A percentile compares a stretch with the other conserved stretches of the same genome.
Evolutionary conservation across 331 rosid genomes (phyloP).

Genomic region (Spiraea crenata): DNA sequence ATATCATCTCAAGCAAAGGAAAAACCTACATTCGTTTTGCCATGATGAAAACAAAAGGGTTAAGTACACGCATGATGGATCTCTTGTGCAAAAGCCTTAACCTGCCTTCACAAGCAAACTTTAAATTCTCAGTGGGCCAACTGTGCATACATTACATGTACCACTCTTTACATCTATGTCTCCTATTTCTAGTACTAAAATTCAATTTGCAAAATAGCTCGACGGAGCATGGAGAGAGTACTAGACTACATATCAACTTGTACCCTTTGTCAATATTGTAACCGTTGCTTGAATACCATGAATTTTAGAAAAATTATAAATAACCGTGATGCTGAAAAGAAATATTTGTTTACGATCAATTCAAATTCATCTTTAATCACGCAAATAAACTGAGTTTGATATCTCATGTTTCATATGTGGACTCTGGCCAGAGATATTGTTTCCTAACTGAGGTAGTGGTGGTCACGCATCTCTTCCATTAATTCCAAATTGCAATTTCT

Average conservation of each 20-base stretch:
- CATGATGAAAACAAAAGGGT: conserved; percentile 12
- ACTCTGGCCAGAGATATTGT: too few species aligned
- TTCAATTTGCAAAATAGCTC: not conserved
- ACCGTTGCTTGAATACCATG: not conserved
- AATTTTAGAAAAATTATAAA: not conserved
- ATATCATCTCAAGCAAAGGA: not conserved
- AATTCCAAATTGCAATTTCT: not conserved
- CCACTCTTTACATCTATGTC: not conserved
- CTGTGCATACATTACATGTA: too few species aligned
- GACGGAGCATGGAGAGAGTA: not conserved
- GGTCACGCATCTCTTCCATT: too few species aligned
- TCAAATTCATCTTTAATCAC: not conserved
- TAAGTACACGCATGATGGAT: conserved; percentile 22
- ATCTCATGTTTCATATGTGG: not conserved
- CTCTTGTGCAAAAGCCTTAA: conserved; percentile 8
- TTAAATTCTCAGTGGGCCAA: conserved; percentile 11
- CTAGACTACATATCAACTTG: not conserved
- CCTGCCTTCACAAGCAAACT: conserved; percentile 12
- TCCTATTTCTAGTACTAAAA: not conserved
- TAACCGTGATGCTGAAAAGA: too few species aligned
- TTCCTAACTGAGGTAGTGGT: too few species aligned
- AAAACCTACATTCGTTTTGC: not conserved
- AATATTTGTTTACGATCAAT: not conserved
- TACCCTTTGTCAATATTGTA: not conserved
- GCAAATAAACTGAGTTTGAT: not conserved